Evolutionary conservation across 208 protist species (phyloP), one percentile per base, ranked within the genome.

Genomic region (Perkinsela sp.): DNA sequence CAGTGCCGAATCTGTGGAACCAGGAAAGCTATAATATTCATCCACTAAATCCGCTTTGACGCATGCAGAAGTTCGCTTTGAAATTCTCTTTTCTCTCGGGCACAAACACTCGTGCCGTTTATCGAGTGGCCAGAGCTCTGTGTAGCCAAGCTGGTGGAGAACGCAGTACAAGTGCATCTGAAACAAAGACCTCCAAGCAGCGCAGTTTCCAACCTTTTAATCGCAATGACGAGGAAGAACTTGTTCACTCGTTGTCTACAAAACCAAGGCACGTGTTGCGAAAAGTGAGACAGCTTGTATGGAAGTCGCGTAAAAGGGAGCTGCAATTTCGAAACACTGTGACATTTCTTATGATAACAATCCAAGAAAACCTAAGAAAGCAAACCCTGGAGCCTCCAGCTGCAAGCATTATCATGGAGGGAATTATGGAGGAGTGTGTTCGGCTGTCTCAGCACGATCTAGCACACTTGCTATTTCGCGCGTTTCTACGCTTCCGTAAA

Each of bases 361-460:
- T 90, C n/a, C 85, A 90, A 68, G 83, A 90, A 70, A 83, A 85
- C 30, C 77, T 90, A n/a, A 77, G 85, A 13, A 90, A 88, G 69
- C 77, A 88, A 73, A 69, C 87, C 30, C 81, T 90, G 31, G 85
- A 90, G 68, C 85, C 85, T 16, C 70, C 76, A 1, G 74, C 78
- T 48, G 85, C 85, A 1, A 87, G 83, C 2, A 71, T 79, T 29
- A 90, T 90, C 68, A 89, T 90, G 82, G 85, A 90, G 71, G 85
- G 85, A 29, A 74, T 89, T 1, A 70, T 90, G 30, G 81, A 88
- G 67, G 83, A 90, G 68, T 90, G 85, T 48, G 85, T 90, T 32
- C 79, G 74, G 68, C 87, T 85, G 73, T 74, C 77, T 0, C 85
- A 90, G 72, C 85, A 90, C 65, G 85, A 90, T 73, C 87, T 90